Conservation (phyloP, 768 basidiomycete genomes). For the Suillus occidentalis region DNA sequence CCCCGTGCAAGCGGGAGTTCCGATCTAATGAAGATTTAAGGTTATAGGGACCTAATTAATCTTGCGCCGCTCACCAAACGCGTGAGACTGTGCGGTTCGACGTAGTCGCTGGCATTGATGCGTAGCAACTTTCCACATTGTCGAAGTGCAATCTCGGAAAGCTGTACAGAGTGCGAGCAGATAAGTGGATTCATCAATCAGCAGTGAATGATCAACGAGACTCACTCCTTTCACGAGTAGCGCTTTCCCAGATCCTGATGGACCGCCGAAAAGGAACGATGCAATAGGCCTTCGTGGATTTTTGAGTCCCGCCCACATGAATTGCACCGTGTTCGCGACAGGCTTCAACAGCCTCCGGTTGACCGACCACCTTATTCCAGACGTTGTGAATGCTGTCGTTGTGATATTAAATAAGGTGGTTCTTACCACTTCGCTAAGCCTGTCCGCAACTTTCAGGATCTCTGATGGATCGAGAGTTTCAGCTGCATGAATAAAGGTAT, state of each 20-base stretch:
- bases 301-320: constrained; percentile 44
- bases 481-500: constrained; percentile 10
- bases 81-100: constrained; percentile 41
- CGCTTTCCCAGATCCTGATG: constrained; percentile 40
- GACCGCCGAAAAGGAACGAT: constrained; percentile 43
- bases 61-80: constrained; percentile 25
- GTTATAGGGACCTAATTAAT: neutral
- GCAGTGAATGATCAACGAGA: neutral
- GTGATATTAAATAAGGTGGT: neutral
- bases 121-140: constrained; percentile 40
- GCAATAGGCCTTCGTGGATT: constrained; percentile 45
- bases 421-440: constrained; percentile 5
- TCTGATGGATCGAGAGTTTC: constrained; percentile 1
- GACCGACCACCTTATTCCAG: constrained; percentile 19
- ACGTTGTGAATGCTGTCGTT: neutral
- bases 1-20: constrained; percentile 37
- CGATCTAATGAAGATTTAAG: constrained; percentile 21
- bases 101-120: constrained; percentile 48
- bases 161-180: constrained; percentile 6
- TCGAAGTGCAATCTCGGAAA: constrained; percentile 46
- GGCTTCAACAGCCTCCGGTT: constrained; percentile 44
- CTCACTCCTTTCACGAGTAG: constrained; percentile 39
- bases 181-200: neutral
- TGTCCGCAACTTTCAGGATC: constrained; percentile 3
- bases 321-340: constrained; percentile 47